A percentile compares a stretch with the other conserved stretches of the same genome.
These are phyloP conservation scores for Orbilia ellipsospora DNA, from an alignment of 2,329 filamentous ascomycete species.

Conservation along the genomic window DNA sequence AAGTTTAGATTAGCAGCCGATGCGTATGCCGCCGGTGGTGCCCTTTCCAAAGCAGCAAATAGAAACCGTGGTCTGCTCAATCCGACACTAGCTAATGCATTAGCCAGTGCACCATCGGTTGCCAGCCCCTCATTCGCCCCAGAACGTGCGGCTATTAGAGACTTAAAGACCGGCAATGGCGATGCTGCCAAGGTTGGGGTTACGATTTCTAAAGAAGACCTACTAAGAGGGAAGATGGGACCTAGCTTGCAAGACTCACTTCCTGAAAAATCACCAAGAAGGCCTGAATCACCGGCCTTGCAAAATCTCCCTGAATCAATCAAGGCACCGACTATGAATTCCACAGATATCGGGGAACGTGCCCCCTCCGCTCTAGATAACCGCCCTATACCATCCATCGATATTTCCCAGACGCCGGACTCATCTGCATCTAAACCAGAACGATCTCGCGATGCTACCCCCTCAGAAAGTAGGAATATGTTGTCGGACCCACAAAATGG, in stretches of 20 bases:
- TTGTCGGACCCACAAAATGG: conserved; percentile 16
- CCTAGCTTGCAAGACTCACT: conserved; percentile 30
- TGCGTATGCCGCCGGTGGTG: conserved; percentile 50
- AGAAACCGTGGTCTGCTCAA: conserved; percentile 16
- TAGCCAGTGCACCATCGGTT: background rate
- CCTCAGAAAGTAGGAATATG: conserved; percentile 10
- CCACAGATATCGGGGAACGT: conserved; percentile 18
- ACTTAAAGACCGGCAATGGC: conserved; percentile 24
- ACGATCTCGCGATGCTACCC: conserved; percentile 9
- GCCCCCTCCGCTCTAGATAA: conserved; percentile 1
- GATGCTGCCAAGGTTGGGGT: conserved; percentile 44
- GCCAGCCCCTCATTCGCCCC: background rate
- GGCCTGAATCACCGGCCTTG: conserved; percentile 49
- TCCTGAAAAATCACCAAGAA: conserved; percentile 41
- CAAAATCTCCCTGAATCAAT: conserved; percentile 41
- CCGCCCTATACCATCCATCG: conserved; percentile 41
- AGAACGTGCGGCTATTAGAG: conserved; percentile 36
- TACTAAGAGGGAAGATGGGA: conserved; percentile 29
- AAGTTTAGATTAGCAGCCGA: conserved; percentile 38
- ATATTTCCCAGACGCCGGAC: conserved; percentile 41
- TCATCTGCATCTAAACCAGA: conserved; percentile 2
- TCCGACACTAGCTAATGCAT: conserved; percentile 3
- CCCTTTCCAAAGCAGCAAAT: conserved; percentile 22
- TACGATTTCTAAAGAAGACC: conserved; percentile 48
- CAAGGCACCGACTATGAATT: conserved; percentile 6